These are phyloP conservation scores for Yamadazyma jaroonii DNA, from an alignment of 1,139 yeast genomes.

Conservation along the genomic window DNA sequence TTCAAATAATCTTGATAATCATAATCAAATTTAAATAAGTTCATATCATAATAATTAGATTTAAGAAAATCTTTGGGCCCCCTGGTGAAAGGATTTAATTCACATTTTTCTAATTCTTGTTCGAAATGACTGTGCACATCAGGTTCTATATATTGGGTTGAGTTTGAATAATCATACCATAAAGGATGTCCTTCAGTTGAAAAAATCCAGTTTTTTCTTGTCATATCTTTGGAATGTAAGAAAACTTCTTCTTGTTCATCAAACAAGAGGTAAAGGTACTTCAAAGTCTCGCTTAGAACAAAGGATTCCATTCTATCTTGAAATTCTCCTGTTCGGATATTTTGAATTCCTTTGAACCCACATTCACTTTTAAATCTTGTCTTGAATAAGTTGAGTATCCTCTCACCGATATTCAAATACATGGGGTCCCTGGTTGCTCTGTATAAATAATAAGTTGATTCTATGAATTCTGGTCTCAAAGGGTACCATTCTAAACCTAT, in stretches of 20 bases:
- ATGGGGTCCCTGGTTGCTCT: constrained; percentile 86
- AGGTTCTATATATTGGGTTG: background rate
- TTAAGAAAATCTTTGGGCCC: constrained; percentile 18
- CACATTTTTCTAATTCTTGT: constrained; percentile 25
- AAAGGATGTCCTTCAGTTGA: constrained; percentile 95
- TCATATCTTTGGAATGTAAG: constrained; percentile 25
- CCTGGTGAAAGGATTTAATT: constrained; percentile 27
- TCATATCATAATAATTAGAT: constrained; percentile 36
- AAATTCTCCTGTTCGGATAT: constrained; percentile 57
- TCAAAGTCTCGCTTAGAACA: constrained; percentile 81
- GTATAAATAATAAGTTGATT: constrained; percentile 80
- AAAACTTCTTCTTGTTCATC: constrained; percentile 63
- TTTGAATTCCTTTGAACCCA: constrained; percentile 80
- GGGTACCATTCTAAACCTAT: constrained; percentile 86
- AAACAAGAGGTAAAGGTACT: constrained; percentile 77
- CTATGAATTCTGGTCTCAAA: constrained; percentile 85
- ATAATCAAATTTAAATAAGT: constrained; percentile 41
- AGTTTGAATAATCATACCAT: constrained; percentile 46
- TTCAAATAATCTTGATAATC: constrained; percentile 30
- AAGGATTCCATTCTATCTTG: constrained; percentile 92
- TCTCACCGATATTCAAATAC: constrained; percentile 71
- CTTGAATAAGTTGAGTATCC: constrained; percentile 55
- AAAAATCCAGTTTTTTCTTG: constrained; percentile 60
- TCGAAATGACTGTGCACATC: constrained; percentile 5
- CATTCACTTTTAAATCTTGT: constrained; percentile 56